Evolutionary conservation across 306 rosid species (phyloP), one percentile per base, ranked within the genome.

Genomic region (Trifolium fragiferum): DNA sequence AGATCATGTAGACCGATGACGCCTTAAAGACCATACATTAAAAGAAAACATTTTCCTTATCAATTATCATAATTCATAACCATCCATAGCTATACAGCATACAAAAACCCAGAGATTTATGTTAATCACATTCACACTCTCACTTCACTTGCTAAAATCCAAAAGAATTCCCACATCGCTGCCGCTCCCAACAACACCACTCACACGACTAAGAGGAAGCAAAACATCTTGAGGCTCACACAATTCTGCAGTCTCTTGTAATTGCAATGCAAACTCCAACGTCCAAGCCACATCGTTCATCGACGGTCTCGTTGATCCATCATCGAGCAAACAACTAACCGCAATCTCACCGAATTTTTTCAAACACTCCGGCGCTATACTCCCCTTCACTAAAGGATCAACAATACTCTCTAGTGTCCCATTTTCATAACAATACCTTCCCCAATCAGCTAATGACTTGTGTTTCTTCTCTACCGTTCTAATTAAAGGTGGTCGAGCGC

Each of bases 271-370:
- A 47, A 84, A 84, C 74, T 82, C 90, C 23, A 89, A 67, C 10
- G 76, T 80, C 87, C 83, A 74, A 68, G 84, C 81, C 49, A 92
- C 83, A 25, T 92, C 92, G 53, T 85, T 88, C 98, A 90, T 90
- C 0, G 90, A 81, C 0, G 88, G 92, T 58, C 96, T 68, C 14
- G 73, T 68, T 0, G 58, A 50, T 4, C 92, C 92, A 1, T 87
- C 75, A 1, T 90, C 96, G 19, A 64, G 7, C 62, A 90, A 66
- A 66, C 96, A 88, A 41, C 82, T 84, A 13, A 81, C 73, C 0
- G 76, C 89, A 1, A 82, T 78, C 77, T 87, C 89, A 0, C 77
- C 72, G 4, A 54, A 90, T 49, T 83, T 84, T 18, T 64, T 80
- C 44, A 90, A 53, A 21, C 93, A 85, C 35, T 82, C 79, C 0